Base-by-base conservation (phyloP, 192 early-diverging fungal species). In the Coemansia sp. region DNA sequence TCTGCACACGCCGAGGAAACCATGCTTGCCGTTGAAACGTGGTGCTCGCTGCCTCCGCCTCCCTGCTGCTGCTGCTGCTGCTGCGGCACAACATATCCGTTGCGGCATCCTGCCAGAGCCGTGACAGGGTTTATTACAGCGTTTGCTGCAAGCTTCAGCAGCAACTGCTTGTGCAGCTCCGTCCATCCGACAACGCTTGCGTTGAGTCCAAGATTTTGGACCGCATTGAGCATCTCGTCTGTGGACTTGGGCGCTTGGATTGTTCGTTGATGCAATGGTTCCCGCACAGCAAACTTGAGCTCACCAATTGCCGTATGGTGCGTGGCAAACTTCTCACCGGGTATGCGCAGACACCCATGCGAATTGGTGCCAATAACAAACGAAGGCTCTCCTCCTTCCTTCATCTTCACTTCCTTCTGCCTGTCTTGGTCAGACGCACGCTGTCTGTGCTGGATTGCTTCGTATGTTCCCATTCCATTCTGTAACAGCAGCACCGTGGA, bases 61-160 rank as follows among this genome's bases (percentile, higher is more conserved):
- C 64, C 66, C 41, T 41, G 8, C 48, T 42, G 59, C 43, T 14
- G 20, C 11, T 61, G 37, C 22, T 54, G 57, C 42, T 61, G 70
- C 46, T 63, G 67, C 12, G 74, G 68, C 7, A 82, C 64, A 40
- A 90, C 40, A 9, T 63, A 77, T 2, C 88, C 87, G 63, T 92
- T 92, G 56, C 71, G 84, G 12, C 81, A 71, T 19, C 76, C 82
- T 6, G 86, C 68, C 44, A 90, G 63, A 10, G 89, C 86, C 1
- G 89, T 86, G 9, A 89, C 65, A 2, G 90, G 90, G 45, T 90
- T 90, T 59, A 92, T 86, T 17, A 83, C 82, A 0, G 86, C 76
- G 64, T 92, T 92, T 63, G 89, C 85, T 13, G 86, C 87, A 12
- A 89, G 77, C 76, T 91, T 90, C 7, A 84, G 55, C 48, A 87